Evolutionary conservation across 257 asterid species (phyloP), one percentile per base, ranked within the genome.

Genomic region (Salvia hispanica): DNA sequence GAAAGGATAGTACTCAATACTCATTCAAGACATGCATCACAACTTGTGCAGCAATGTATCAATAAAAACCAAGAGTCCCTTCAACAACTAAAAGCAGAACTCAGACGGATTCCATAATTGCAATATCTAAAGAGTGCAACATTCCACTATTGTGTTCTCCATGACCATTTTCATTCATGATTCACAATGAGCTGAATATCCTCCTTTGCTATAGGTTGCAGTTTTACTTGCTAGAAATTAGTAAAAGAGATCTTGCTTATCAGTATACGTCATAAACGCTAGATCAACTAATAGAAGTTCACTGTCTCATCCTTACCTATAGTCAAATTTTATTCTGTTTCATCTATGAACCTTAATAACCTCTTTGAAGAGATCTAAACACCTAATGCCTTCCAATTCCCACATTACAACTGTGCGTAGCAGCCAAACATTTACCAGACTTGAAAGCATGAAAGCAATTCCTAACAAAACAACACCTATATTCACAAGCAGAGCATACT

Each of bases 1-100:
- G 52, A 42, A 62, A 61, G 25, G 25, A 21, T 21, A 21, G 25
- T 21, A 54, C 69, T 69, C 3, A 12, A 6, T 5, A 15, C 40
- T 72, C 54, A 67, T 10, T 54, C 67, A 70, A 28, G 36, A 52
- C 33, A 59, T 43, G 31, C 42, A 51, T 42, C 68, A 10, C 36
- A 2, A 36, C 6, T 36, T 0, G 39, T 36, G 14, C 11, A 53
- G 59, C 14, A 11, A 33, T 43, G 9, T 62, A 15, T 25, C 39
- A 36, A 66, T 25, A 15, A n/a, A 58, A 58, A 36, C 62, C 3
- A 28, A 53, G 25, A 18, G 45, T 9, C 21, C 43, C 56, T 39
- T 56, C 18, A 36, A 36, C 69, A 71, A 44, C 40, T 63, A 45
- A 51, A 25, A 21, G 18, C 11, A 46, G 40, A 48, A 15, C 6